Conservation (phyloP, 306 rosid genomes). For the Corylus americana region DNA sequence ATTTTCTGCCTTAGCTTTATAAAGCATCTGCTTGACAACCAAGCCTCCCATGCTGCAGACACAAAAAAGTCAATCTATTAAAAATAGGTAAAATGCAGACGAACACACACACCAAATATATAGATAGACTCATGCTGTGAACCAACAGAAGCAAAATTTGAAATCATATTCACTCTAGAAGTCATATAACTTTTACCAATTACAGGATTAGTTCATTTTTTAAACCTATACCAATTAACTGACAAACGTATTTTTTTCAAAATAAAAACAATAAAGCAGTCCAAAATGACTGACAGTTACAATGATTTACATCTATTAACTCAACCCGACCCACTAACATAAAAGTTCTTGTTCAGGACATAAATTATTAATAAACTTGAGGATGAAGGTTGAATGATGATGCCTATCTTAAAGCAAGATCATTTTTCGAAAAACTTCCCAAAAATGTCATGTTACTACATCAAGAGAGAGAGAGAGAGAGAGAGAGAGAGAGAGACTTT, state of each 20-base stretch:
- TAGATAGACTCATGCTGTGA: neutral
- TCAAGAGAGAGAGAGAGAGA: neutral
- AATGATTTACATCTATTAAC: neutral
- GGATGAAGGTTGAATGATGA: neutral
- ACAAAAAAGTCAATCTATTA: constrained; percentile 16
- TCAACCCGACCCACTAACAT: neutral
- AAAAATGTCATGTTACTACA: neutral
- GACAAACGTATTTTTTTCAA: neutral
- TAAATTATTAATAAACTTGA: neutral
- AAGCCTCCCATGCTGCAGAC: constrained; percentile 93
- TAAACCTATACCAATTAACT: neutral
- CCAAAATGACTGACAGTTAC: neutral
- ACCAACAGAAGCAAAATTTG: neutral
- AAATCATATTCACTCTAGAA: neutral
- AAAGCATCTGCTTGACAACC: constrained; percentile 90
- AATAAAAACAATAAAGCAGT: neutral
- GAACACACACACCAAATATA: neutral
- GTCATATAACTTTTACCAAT: neutral
- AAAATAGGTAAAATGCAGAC: neutral
- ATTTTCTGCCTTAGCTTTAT: constrained; percentile 74
- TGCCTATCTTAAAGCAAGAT: neutral
- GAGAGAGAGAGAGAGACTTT: neutral
- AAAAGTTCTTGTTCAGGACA: neutral
- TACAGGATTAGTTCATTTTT: neutral
- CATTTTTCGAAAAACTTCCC: neutral